Conservation (phyloP, 2,329 filamentous ascomycete genomes). For the Alternaria atra region DNA sequence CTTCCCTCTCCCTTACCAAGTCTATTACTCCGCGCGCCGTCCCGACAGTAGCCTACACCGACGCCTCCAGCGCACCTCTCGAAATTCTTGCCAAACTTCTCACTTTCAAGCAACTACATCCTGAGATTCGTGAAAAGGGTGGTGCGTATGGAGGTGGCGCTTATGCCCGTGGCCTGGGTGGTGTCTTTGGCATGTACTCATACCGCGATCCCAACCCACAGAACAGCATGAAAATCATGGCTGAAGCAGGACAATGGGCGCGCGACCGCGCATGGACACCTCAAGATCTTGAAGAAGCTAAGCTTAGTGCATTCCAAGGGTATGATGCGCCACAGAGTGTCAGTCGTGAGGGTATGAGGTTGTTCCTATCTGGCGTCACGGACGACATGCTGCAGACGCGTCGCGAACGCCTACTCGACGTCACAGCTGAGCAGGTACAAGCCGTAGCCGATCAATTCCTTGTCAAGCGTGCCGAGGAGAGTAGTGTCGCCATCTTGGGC, state of each 20-base stretch:
- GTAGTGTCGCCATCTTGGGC: conserved; percentile 78
- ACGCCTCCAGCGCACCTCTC: conserved; percentile 77
- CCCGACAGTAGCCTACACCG: conserved; percentile 83
- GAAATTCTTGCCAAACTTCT: conserved; percentile 90
- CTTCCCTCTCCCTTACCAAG: conserved; percentile 94
- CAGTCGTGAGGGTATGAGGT: conserved; percentile 84
- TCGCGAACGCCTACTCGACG: conserved; percentile 85
- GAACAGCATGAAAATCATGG: conserved; percentile 87
- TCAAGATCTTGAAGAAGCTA: conserved; percentile 92
- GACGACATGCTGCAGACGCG: conserved; percentile 88
- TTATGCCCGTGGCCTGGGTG: conserved; percentile 79
- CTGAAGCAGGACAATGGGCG: conserved; percentile 82
- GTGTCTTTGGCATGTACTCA: conserved; percentile 92
- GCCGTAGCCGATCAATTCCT: conserved; percentile 84
- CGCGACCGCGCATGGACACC: conserved; percentile 81
- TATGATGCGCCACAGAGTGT: conserved; percentile 90
- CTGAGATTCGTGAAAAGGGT: conserved; percentile 97
- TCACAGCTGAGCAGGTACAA: conserved; percentile 80
- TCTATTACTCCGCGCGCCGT: conserved; percentile 89
- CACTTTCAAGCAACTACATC: conserved; percentile 95
- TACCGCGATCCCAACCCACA: conserved; percentile 96
- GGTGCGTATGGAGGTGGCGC: conserved; percentile 95
- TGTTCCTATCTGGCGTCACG: conserved; percentile 85
- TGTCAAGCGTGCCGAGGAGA: conserved; percentile 71
- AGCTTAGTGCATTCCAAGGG: conserved; percentile 90